Evolutionary conservation across 2,329 filamentous ascomycete species (phyloP), one percentile per base, ranked within the genome.

Genomic region (Colletotrichum spinosum): DNA sequence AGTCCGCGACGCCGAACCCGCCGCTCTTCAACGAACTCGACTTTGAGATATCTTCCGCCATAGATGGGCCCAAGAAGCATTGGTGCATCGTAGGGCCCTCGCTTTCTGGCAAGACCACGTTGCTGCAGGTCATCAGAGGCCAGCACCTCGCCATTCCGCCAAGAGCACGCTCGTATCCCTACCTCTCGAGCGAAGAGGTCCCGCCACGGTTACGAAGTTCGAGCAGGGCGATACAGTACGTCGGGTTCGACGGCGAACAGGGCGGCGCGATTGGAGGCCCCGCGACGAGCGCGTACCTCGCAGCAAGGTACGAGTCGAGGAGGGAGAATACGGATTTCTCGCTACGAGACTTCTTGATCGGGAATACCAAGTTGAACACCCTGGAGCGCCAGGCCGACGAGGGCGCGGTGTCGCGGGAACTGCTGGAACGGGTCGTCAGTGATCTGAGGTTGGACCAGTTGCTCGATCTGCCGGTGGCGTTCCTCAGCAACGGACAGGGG

Each of bases 401-500:
- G 6, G 83, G 81, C 9, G 72, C 78, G 6, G 78, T 86, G 2
- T 83, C 88, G 48, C 71, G 79, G 33, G 69, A 77, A 4, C 76
- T 88, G 0, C 76, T 97, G 44, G 76, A 84, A 12, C 83, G 86
- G 8, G 88, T 97, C 0, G 86, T 94, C 13, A 74, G 75, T 7
- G 90, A 97, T 70, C 79, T 99, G 60, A 86, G 86, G 54, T 81
- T 99, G 12, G 81, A 84, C 0, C 81, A 84, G 8, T 81, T 98
- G 50, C 80, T 97, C 1, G 85, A 91, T 44, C 90, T 97, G 74
- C 94, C 95, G 0, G 92, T 98, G 8, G 88, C 92, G 33, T 97
- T 96, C 75, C 79, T 99, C 59, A 97, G 94, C 75, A 97, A 98
- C 77, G 96, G 96, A 0, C 96, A 99, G 78, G 95, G 92, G 7